phyloP scores from a whole-genome alignment of 2,329 filamentous ascomycete species.

The Rhinocladiella mackenziei region DNA sequence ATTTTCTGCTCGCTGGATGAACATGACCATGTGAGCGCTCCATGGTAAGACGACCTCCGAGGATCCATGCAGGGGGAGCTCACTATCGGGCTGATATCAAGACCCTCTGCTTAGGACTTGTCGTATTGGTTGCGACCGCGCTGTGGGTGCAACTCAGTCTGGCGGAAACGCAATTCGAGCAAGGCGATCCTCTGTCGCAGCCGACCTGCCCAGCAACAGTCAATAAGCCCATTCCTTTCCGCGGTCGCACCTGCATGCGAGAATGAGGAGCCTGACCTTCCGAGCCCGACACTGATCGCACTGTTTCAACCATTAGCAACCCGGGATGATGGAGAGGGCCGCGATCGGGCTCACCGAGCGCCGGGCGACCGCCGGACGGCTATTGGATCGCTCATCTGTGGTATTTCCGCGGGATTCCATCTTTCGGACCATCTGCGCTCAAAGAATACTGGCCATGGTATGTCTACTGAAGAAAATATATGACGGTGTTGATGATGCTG shows the following conservation, averaged over 20 bases:
- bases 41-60: background rate
- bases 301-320: no score
- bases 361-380: no score
- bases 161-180: slow-evolving; percentile 36
- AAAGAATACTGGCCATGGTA: no score
- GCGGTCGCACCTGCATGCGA: background rate
- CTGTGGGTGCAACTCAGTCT: slow-evolving; percentile 36
- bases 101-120: slow-evolving; percentile 34
- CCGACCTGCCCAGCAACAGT: slow-evolving; percentile 27
- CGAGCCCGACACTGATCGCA: slow-evolving; percentile 35
- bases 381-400: no score
- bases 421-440: no score
- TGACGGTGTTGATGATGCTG: no score
- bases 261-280: slow-evolving; percentile 28
- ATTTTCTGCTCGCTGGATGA: slow-evolving; percentile 38
- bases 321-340: no score
- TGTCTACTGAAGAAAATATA: no score
- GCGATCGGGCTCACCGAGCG: no score
- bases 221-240: no score
- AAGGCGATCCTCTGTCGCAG: slow-evolving; percentile 35
- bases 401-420: no score
- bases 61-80: slow-evolving; percentile 4
- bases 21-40: background rate
- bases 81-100: slow-evolving; percentile 40
- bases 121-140: slow-evolving; percentile 28